phyloP scores from a whole-genome alignment of 805 yeast genomes.

The Vanderwaltozyma tropicalis region DNA sequence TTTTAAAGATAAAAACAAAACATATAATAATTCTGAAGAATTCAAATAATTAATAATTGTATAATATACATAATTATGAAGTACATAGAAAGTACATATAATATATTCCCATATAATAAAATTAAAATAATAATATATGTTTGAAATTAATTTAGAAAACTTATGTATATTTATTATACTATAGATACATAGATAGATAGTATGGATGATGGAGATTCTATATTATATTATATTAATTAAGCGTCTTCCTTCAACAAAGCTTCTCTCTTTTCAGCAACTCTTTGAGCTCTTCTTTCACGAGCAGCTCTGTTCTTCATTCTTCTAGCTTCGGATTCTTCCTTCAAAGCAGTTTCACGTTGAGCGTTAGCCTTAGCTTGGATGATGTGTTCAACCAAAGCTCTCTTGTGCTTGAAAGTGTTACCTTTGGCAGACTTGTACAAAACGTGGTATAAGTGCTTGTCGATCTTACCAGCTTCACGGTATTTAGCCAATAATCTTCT shows the following conservation, averaged over 20 bases:
- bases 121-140: conserved; percentile 18
- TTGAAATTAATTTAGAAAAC: conserved; percentile 25
- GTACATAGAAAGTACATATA: background rate
- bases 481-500: conserved; percentile 96
- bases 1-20: conserved; percentile 38
- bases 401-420: conserved; percentile 99
- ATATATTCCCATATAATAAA: background rate
- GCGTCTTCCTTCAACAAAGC: conserved; percentile 75
- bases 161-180: conserved; percentile 1
- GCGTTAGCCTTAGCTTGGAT: conserved; percentile 99
- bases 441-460: conserved; percentile 96
- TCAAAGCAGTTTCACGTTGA: conserved; percentile 95
- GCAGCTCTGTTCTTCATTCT: conserved; percentile 98
- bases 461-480: conserved; percentile 99
- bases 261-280: conserved; percentile 95
- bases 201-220: conserved; percentile 1
- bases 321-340: conserved; percentile 99
- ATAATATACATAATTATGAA: background rate
- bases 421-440: conserved; percentile 98
- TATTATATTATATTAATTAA: conserved; percentile 17
- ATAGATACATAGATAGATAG: conserved; percentile 1
- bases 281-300: conserved; percentile 97
- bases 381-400: conserved; percentile 99
- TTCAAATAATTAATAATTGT: background rate
- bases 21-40: background rate